A percentile compares a stretch with the other conserved stretches of the same genome.
Conservation (phyloP, 768 basidiomycete species). For the Lactarius trivialis region DNA sequence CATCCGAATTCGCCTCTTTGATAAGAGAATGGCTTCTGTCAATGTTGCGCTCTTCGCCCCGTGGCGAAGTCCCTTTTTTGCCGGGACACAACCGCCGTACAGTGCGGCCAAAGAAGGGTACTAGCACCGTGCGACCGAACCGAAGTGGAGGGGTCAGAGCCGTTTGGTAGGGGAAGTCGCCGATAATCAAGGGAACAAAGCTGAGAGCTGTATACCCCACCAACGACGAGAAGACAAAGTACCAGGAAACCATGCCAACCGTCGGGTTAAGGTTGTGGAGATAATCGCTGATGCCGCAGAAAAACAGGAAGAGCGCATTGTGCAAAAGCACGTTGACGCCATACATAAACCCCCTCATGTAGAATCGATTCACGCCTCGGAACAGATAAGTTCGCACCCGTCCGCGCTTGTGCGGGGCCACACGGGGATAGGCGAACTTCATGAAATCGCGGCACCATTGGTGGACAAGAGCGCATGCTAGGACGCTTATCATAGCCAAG, state of each 20-base stretch:
- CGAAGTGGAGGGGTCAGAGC: slow-evolving; percentile 10
- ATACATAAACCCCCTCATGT: slow-evolving; percentile 6
- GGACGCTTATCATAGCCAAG: slow-evolving; percentile 8
- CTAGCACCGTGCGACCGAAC: not conserved
- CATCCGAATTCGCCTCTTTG: not conserved
- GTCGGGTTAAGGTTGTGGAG: not conserved
- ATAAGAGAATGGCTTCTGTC: not conserved
- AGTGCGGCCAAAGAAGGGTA: not conserved
- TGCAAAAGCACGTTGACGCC: slow-evolving; percentile 6
- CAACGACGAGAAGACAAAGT: not conserved
- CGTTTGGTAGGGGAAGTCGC: slow-evolving; percentile 13
- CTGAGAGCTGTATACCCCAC: slow-evolving; percentile 2
- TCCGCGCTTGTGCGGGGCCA: slow-evolving; percentile 6
- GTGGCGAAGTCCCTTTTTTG: too few relatives aligned
- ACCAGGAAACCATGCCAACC: not conserved
- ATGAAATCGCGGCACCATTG: slow-evolving; percentile 16
- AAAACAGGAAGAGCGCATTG: slow-evolving; percentile 11
- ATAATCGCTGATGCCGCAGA: slow-evolving; percentile 10
- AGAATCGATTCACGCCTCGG: slow-evolving; percentile 3
- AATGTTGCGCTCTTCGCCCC: not conserved
- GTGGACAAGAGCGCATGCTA: slow-evolving; percentile 11
- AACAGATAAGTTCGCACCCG: slow-evolving; percentile 8
- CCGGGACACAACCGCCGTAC: too few relatives aligned
- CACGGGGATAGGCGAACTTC: not conserved
- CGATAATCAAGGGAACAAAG: slow-evolving; percentile 5